A percentile compares a stretch with the other conserved stretches of the same genome.
phyloP scores from a whole-genome alignment of 169 alveolate genomes.

The Plasmodium gonderi region DNA sequence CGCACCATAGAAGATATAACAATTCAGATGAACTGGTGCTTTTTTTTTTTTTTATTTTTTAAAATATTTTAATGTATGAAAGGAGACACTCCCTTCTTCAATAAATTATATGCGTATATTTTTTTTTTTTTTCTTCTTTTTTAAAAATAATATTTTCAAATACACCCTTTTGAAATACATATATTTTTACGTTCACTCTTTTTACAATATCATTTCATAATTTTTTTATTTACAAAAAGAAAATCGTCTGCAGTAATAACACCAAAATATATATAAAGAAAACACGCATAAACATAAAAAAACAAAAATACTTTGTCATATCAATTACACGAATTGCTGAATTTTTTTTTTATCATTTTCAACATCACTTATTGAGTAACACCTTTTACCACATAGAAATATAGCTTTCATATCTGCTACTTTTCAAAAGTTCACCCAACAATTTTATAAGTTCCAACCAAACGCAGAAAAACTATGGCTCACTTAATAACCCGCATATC shows the following conservation, averaged over 20 bases:
- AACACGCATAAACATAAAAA: not conserved
- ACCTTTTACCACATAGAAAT: not conserved
- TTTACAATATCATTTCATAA: not conserved
- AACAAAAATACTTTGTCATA: not conserved
- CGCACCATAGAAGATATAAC: not conserved
- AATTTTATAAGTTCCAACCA: not conserved
- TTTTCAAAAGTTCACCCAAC: not conserved
- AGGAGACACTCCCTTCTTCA: no score
- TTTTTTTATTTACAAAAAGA: not conserved
- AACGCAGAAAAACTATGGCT: conserved; percentile 39
- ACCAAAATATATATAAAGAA: not conserved
- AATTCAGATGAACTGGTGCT: not conserved
- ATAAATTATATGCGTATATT: no score
- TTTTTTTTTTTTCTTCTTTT: not conserved
- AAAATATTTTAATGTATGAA: not conserved
- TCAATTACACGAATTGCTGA: not conserved
- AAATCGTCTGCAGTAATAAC: not conserved
- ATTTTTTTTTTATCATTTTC: not conserved
- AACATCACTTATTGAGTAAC: not conserved
- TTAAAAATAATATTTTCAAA: no score
- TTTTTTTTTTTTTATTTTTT: not conserved
- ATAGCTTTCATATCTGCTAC: not conserved
- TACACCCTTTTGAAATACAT: no score
- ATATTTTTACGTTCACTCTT: not conserved
- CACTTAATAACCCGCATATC: conserved; percentile 54